Base-by-base conservation (phyloP, 139 green algal species). In the Marvania coccoides region DNA sequence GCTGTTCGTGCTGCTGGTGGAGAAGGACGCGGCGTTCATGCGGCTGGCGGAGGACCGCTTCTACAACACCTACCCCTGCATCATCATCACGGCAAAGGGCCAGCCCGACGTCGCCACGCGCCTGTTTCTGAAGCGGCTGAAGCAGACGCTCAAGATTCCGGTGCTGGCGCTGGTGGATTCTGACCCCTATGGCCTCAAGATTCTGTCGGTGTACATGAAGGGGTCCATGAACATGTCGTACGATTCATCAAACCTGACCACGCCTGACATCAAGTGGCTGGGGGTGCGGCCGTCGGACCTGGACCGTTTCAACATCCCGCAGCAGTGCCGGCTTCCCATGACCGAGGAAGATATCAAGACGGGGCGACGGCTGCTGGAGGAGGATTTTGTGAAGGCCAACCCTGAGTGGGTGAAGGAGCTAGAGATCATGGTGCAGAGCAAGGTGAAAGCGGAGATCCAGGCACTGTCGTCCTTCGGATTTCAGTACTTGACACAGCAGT, bases 1-100 rank as follows among this genome's bases (percentile, higher is more conserved):
- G 0, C 67, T 86, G 61, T 97, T 98, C 77, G 95, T 98, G 58
- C 77, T 98, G 77, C 75, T 98, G 65, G 92, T 98, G 47, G 92
- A 98, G 80, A 98, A 98, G 83, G 92, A 98, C 63, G 92, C 92
- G 1, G 92, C 92, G 10, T 98, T 96, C 81, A 95, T 95, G 90
- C 86, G 92, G 3, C 85, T 98, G 33, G 91, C 91, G 2, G 91
- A 97, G 69, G 90, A 97, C 76, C 63, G 92, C 5, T 98, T 98
- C 75, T 98, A 98, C 85, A 96, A 97, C 70, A 86, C 82, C 23
- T 96, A 93, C 77, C 92, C 92, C 29, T 97, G 90, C 83, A 93
- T 98, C 78, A 98, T 98, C 72, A 81, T 98, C 61, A 98, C 92
- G 6, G 92, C 90, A 31, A 98, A 98, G 77, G 92, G 92, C 3